Base-by-base conservation (phyloP, 2,329 filamentous ascomycete genomes). In the Aspergillus latus region DNA sequence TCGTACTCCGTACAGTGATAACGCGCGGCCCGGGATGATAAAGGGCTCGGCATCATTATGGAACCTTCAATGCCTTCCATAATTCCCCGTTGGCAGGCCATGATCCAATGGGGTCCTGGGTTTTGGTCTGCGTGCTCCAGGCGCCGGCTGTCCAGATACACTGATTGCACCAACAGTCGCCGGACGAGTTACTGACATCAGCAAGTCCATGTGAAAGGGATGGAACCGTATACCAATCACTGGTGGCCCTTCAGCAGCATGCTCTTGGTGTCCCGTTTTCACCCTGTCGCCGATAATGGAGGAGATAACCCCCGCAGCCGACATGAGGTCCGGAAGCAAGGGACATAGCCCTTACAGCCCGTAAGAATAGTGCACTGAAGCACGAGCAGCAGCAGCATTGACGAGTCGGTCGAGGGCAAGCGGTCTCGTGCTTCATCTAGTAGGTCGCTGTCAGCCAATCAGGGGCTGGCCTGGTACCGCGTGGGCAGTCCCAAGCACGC, bases 401-500 rank as follows among this genome's bases (percentile, higher is more conserved):
- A 62, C 63, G 65, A 62, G 48, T 54, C 44, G 49, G 61, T 54
- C 59, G 61, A 58, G 59, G 34, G 5, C 51, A 54, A 52, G 54
- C 62, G 65, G 64, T 69, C 60, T 64, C 68, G 62, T 68, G 64
- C 64, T 52, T 60, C 56, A 52, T 57, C 61, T 60, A 59, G 37
- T 57, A 54, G 55, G 39, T 49, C 28, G 54, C 37, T 15, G 44
- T 16, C 44, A 42, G 52, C 70, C 70, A 70, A 72, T 72, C 60
- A 68, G 28, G 37, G 30, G 21, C 28, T 49, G 5, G 51, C 6
- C 46, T 60, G 59, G 47, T 46, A 50, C 58, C 69, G 67, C 69
- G 70, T 73, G 70, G 65, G 64, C 65, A 55, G 49, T 29, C 51
- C 15, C 56, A 68, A 72, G 70, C 70, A 72, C 70, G 70, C 70